Conservation (phyloP, 306 rosid species). For the Sicyos baderoa region DNA sequence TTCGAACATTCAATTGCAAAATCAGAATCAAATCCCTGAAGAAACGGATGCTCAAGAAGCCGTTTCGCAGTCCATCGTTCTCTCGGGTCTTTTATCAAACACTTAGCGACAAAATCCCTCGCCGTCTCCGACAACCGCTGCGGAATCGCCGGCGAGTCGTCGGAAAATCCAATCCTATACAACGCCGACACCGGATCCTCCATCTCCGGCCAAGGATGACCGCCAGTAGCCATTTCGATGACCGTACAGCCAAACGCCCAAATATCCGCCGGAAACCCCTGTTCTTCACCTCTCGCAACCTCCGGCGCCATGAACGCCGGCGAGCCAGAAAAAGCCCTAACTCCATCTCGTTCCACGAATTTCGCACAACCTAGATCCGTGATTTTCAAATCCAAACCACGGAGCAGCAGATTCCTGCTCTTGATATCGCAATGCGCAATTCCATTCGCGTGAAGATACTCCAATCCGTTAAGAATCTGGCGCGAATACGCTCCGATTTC, state of each 20-base stretch:
- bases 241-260: conserved; percentile 57
- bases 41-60: conserved; percentile 44
- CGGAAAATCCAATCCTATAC: conserved; percentile 38
- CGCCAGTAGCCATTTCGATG: conserved; percentile 45
- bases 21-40: conserved; percentile 20
- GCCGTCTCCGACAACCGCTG: conserved; percentile 27
- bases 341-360: conserved; percentile 16
- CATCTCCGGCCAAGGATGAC: conserved; percentile 32
- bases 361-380: conserved; percentile 53
- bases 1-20: conserved; percentile 3
- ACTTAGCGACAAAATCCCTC: conserved; percentile 37
- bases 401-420: conserved; percentile 36
- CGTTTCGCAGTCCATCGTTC: conserved; percentile 37
- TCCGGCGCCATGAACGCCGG: conserved; percentile 53
- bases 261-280: conserved; percentile 37
- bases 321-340: conserved; percentile 34
- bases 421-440: conserved; percentile 55
- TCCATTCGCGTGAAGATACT: conserved; percentile 31
- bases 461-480: conserved; percentile 44
- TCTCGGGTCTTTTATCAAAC: conserved; percentile 32
- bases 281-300: conserved; percentile 38
- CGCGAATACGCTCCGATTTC: conserved; percentile 25
- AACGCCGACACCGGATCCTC: conserved; percentile 34
- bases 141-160: conserved; percentile 28
- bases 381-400: conserved; percentile 25